phyloP scores from a whole-genome alignment of 306 rosid species.

The Echinosophora koreensis region DNA sequence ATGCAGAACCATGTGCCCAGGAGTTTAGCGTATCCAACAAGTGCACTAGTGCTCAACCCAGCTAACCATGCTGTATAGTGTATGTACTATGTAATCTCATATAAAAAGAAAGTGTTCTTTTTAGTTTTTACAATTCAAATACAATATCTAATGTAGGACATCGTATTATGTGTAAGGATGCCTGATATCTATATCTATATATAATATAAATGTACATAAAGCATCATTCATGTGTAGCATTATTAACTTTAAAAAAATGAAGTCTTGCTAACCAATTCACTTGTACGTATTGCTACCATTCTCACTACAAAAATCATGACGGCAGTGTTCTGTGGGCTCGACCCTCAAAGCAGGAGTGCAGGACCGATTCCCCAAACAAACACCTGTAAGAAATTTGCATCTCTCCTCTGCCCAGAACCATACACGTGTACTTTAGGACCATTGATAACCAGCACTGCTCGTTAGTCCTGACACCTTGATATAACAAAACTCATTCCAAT shows the following conservation, averaged over 20 bases:
- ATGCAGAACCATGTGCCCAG: conserved; percentile 51
- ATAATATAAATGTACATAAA: too few relatives aligned
- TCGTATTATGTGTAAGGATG: too few relatives aligned
- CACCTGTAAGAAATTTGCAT: conserved; percentile 34
- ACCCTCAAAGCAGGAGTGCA: conserved; percentile 58
- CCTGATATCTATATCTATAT: too few relatives aligned
- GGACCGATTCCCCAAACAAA: conserved; percentile 50
- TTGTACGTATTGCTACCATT: too few relatives aligned
- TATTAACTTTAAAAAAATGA: too few relatives aligned
- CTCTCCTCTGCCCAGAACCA: not conserved
- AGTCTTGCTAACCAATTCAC: too few relatives aligned
- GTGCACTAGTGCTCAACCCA: not conserved
- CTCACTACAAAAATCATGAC: not conserved
- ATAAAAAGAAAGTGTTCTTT: too few relatives aligned
- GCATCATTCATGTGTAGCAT: too few relatives aligned
- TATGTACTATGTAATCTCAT: not conserved
- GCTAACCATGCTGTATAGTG: not conserved
- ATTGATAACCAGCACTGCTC: conserved; percentile 34
- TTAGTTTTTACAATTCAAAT: too few relatives aligned
- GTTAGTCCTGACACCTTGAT: conserved; percentile 45
- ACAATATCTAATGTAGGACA: too few relatives aligned
- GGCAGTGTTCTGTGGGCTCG: conserved; percentile 50
- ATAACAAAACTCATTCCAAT: not conserved
- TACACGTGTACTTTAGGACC: conserved; percentile 53
- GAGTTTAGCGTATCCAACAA: conserved; percentile 35